Evolutionary conservation across 139 green algal species (phyloP).

Genomic region (Nannochloris sp.): DNA sequence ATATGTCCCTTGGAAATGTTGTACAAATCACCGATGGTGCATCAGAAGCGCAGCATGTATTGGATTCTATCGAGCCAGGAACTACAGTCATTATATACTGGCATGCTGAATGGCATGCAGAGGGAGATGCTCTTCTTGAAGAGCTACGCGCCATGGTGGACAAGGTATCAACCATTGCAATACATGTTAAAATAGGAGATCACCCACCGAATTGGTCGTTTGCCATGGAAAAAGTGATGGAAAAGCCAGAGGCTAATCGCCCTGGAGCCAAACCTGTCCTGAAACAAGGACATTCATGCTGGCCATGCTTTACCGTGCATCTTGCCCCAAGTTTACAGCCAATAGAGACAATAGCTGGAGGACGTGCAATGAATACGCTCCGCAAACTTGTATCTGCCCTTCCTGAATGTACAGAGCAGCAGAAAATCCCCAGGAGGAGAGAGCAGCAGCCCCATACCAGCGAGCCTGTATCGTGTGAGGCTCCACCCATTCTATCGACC

Average conservation of each 20-base stretch:
- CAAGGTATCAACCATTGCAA: conserved; percentile 9
- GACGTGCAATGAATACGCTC: conserved; percentile 6
- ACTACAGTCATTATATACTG: conserved; percentile 38
- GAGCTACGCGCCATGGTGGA: conserved; percentile 9
- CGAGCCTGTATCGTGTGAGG: too few species aligned
- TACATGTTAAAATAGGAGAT: conserved; percentile 38
- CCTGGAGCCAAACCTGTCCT: conserved; percentile 34
- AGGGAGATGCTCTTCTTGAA: conserved; percentile 4
- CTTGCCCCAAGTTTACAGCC: conserved; percentile 35
- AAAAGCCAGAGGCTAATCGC: background rate
- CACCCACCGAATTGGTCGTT: conserved; percentile 35
- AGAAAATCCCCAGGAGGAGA: too few species aligned
- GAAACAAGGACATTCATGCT: conserved; percentile 36
- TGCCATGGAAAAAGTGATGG: conserved; percentile 38
- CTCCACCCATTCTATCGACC: too few species aligned
- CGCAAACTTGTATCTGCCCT: background rate
- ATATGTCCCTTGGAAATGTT: conserved; percentile 23
- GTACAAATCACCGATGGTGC: conserved; percentile 34
- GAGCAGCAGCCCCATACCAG: too few species aligned
- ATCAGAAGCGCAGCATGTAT: conserved; percentile 33
- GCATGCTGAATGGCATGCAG: conserved; percentile 45
- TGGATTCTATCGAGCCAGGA: conserved; percentile 21
- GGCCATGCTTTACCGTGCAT: conserved; percentile 50
- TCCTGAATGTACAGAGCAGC: too few species aligned
- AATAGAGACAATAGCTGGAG: conserved; percentile 13